A percentile compares a stretch with the other conserved stretches of the same genome.
Conservation (phyloP, 805 yeast species). For the Suhomyces vadensis region DNA sequence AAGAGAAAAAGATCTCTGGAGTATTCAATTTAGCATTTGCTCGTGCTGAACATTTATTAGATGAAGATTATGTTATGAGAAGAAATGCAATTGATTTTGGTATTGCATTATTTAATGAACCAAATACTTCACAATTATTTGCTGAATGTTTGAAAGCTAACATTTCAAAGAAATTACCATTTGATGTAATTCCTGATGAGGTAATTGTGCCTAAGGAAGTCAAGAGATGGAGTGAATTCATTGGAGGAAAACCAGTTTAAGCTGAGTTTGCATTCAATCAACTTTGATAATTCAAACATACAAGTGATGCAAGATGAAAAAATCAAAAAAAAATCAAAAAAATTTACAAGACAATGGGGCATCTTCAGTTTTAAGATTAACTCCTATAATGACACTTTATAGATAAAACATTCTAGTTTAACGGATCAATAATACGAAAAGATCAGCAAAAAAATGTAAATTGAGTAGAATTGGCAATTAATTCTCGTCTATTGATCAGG, state of each 20-base stretch:
- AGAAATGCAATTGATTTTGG: conserved; percentile 98
- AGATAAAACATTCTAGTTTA: conserved; percentile 2
- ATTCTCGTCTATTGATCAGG: background rate
- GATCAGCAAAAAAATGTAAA: background rate
- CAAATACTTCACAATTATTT: conserved; percentile 85
- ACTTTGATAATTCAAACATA: too few species aligned
- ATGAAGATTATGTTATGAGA: conserved; percentile 96
- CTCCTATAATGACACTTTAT: conserved; percentile 5
- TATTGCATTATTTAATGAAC: conserved; percentile 94
- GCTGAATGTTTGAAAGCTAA: conserved; percentile 79
- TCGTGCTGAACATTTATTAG: conserved; percentile 81
- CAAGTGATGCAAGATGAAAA: background rate
- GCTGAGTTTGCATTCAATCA: background rate
- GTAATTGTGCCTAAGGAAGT: conserved; percentile 82
- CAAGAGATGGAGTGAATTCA: conserved; percentile 93
- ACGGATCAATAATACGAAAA: conserved; percentile 3
- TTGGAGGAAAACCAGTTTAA: conserved; percentile 88
- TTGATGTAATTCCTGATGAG: conserved; percentile 38
- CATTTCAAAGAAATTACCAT: conserved; percentile 54
- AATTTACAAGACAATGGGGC: background rate
- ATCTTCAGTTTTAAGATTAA: background rate
- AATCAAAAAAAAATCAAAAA: background rate
- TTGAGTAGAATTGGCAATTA: background rate
- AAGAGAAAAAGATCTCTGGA: conserved; percentile 75
- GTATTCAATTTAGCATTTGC: conserved; percentile 91